phyloP scores from a whole-genome alignment of 768 basidiomycete species.

The Clavulina sp. region DNA sequence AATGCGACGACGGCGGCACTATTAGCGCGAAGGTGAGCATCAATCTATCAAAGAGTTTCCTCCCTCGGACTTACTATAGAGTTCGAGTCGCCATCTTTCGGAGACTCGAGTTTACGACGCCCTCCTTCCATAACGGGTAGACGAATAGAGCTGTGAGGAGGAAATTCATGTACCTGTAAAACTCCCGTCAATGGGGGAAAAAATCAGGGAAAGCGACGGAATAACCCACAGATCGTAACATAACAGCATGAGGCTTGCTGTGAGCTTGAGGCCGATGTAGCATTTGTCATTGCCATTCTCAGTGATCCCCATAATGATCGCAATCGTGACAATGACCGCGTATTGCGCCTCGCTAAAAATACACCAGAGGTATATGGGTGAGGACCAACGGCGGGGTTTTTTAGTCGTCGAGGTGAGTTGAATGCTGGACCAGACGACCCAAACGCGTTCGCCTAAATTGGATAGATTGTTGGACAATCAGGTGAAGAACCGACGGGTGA shows the following conservation, averaged over 20 bases:
- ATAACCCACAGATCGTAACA: slow-evolving; percentile 9
- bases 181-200: not conserved
- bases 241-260: slow-evolving; percentile 8
- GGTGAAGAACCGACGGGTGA: too few relatives aligned
- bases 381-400: not conserved
- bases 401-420: not conserved
- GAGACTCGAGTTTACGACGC: slow-evolving; percentile 1
- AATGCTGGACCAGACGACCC: not conserved
- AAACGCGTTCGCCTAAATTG: not conserved
- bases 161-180: slow-evolving; percentile 5
- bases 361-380: not conserved
- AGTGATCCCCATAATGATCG: not conserved
- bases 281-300: slow-evolving; percentile 3
- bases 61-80: slow-evolving; percentile 6
- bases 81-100: slow-evolving; percentile 7
- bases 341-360: not conserved
- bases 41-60: not conserved
- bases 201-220: not conserved
- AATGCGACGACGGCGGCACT: slow-evolving; percentile 11
- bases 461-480: too few relatives aligned
- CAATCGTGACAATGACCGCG: not conserved
- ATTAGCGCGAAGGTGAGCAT: not conserved
- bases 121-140: slow-evolving; percentile 7
- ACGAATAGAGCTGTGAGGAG: slow-evolving; percentile 12
- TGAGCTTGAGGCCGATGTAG: slow-evolving; percentile 8